These are phyloP conservation scores for Carex myosuroides DNA, from an alignment of 176 grass and related monocot species.

Conservation along the genomic window DNA sequence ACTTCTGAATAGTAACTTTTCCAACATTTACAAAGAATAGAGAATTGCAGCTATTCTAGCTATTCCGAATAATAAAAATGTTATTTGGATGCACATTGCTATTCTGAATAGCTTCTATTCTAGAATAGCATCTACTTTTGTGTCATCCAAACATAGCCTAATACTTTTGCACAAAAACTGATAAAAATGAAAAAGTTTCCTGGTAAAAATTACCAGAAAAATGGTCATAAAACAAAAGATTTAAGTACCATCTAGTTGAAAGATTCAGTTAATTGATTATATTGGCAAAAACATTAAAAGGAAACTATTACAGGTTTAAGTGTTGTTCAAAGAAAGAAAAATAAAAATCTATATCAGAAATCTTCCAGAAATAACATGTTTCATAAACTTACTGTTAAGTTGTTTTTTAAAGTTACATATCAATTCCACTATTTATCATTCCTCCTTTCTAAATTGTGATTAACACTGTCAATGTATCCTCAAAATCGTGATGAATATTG, in stretches of 20 bases:
- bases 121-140: too few species aligned
- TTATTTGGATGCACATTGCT: too few species aligned
- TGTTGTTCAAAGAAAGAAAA: not conserved
- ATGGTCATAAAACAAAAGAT: not conserved
- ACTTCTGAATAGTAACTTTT: too few species aligned
- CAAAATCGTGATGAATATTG: not conserved
- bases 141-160: too few species aligned
- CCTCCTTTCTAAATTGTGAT: not conserved
- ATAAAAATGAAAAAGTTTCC: not conserved
- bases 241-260: not conserved
- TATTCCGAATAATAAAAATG: too few species aligned
- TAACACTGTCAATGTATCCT: not conserved
- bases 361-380: not conserved
- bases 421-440: not conserved
- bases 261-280: not conserved
- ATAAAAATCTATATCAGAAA: not conserved
- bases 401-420: not conserved
- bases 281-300: not conserved
- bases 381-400: not conserved
- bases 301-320: not conserved
- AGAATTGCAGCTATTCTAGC: too few species aligned
- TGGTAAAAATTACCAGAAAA: not conserved
- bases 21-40: too few species aligned
- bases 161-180: not conserved
- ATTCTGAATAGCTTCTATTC: too few species aligned